phyloP scores from a whole-genome alignment of 257 asterid genomes.

The Primulina huaijiensis region DNA sequence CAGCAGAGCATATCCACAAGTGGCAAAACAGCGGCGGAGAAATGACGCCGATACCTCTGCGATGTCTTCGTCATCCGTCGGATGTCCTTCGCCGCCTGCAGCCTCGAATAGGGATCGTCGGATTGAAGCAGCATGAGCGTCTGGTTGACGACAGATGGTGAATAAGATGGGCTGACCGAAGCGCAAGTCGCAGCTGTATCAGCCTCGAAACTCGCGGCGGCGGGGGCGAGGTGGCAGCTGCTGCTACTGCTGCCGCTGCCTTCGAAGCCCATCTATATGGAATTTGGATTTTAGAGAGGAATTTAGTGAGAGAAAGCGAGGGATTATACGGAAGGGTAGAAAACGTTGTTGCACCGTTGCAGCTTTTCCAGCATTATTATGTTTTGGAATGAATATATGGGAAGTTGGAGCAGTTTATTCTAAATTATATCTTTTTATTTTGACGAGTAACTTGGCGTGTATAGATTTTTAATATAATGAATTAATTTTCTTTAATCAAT shows the following conservation, averaged over 20 bases:
- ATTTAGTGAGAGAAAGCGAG: not conserved
- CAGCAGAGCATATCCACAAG: conserved; percentile 71
- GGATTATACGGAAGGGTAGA: not conserved
- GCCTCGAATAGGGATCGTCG: conserved; percentile 37
- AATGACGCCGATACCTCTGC: conserved; percentile 77
- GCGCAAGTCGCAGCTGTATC: conserved; percentile 21
- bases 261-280: not conserved
- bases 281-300: not conserved
- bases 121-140: conserved; percentile 57
- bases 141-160: conserved; percentile 38
- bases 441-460: no score
- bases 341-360: not conserved
- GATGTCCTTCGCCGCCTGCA: conserved; percentile 77
- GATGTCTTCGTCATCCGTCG: conserved; percentile 86
- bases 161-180: conserved; percentile 28
- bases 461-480: no score
- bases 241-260: conserved; percentile 23
- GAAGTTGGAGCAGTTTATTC: not conserved
- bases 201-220: conserved; percentile 24
- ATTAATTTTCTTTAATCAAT: no score
- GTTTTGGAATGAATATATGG: no score
- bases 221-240: conserved; percentile 23
- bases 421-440: no score
- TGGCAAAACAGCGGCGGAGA: conserved; percentile 56
- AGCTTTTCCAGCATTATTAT: not conserved